A percentile compares a stretch with the other conserved stretches of the same genome.
Evolutionary conservation across 1,284 basidiomycete genomes (phyloP).

Genomic region (Stygiomarasmius scandens): DNA sequence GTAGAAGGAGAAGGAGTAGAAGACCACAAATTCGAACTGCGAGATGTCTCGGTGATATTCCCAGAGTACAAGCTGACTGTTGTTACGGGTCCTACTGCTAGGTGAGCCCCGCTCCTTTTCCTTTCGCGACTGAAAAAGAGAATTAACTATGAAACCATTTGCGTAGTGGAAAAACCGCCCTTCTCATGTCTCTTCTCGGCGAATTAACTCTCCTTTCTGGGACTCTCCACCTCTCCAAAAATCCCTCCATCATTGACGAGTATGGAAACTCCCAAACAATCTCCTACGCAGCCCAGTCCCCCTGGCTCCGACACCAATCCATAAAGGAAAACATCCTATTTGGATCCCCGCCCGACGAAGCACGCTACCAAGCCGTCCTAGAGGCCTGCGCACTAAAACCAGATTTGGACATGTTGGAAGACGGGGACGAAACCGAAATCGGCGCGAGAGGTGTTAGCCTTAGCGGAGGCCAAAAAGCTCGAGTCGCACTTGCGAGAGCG

Average conservation of each 20-base stretch:
- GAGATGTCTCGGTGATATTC: slow-evolving; percentile 67
- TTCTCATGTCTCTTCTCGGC: slow-evolving; percentile 27
- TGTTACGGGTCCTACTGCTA: slow-evolving; percentile 48
- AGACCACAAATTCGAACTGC: slow-evolving; percentile 40
- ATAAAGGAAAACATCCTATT: slow-evolving; percentile 65
- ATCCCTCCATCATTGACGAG: slow-evolving; percentile 5
- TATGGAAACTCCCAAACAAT: slow-evolving; percentile 43
- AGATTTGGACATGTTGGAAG: slow-evolving; percentile 65
- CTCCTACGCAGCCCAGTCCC: slow-evolving; percentile 83
- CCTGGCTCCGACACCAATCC: slow-evolving; percentile 71
- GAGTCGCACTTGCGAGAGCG: slow-evolving; percentile 50
- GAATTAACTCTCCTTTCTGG: slow-evolving; percentile 12
- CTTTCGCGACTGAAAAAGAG: background rate
- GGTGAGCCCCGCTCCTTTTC: background rate
- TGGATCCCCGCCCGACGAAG: slow-evolving; percentile 55
- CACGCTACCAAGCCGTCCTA: slow-evolving; percentile 53
- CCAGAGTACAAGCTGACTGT: slow-evolving; percentile 69
- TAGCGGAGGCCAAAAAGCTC: slow-evolving; percentile 42
- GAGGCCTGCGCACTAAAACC: slow-evolving; percentile 64
- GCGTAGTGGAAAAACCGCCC: slow-evolving; percentile 29
- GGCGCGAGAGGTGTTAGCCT: slow-evolving; percentile 29
- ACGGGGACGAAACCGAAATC: slow-evolving; percentile 52
- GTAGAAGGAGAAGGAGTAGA: background rate
- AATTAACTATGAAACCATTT: slow-evolving; percentile 35
- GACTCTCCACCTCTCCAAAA: slow-evolving; percentile 9